A percentile compares a stretch with the other conserved stretches of the same genome.
phyloP scores from a whole-genome alignment of 2,329 filamentous ascomycete genomes.

The Biscogniauxia sp. region DNA sequence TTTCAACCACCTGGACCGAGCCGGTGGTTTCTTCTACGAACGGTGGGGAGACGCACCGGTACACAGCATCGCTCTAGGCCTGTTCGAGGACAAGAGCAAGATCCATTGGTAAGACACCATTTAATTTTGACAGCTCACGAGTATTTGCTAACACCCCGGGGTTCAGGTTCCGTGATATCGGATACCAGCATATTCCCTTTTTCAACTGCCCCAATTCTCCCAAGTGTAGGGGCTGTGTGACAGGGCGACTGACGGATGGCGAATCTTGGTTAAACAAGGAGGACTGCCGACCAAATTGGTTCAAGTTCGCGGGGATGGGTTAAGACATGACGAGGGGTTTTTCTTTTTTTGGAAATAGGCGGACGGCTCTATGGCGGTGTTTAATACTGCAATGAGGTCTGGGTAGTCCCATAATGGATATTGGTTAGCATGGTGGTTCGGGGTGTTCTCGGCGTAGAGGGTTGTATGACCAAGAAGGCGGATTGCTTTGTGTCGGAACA shows the following conservation, averaged over 20 bases:
- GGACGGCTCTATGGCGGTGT: conserved; percentile 13
- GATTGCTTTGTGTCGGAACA: conserved; percentile 14
- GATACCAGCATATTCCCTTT: conserved; percentile 97
- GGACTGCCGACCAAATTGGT: conserved; percentile 95
- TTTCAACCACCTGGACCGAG: conserved; percentile 90
- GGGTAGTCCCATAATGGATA: conserved; percentile 23
- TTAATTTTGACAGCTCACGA: neutral
- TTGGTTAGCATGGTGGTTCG: conserved; percentile 21
- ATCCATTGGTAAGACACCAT: conserved; percentile 75
- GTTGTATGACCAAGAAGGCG: conserved; percentile 17
- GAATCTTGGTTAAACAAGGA: conserved; percentile 82
- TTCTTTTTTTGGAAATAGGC: conserved; percentile 8
- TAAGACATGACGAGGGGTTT: conserved; percentile 40
- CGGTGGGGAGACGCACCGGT: conserved; percentile 97
- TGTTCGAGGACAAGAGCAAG: conserved; percentile 87
- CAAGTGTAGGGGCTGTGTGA: conserved; percentile 85
- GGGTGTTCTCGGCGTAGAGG: conserved; percentile 23
- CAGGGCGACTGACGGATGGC: conserved; percentile 85
- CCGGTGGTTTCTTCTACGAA: conserved; percentile 98
- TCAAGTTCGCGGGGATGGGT: conserved; percentile 86
- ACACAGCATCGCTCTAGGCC: conserved; percentile 85
- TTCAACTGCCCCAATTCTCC: conserved; percentile 98
- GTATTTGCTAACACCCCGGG: conserved; percentile 19
- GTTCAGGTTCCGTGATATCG: conserved; percentile 94
- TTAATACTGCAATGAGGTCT: conserved; percentile 26